A percentile compares a stretch with the other conserved stretches of the same genome.
These are phyloP conservation scores for Beta lomatogona DNA, from an alignment of 179 eudicot genomes.

Conservation along the genomic window DNA sequence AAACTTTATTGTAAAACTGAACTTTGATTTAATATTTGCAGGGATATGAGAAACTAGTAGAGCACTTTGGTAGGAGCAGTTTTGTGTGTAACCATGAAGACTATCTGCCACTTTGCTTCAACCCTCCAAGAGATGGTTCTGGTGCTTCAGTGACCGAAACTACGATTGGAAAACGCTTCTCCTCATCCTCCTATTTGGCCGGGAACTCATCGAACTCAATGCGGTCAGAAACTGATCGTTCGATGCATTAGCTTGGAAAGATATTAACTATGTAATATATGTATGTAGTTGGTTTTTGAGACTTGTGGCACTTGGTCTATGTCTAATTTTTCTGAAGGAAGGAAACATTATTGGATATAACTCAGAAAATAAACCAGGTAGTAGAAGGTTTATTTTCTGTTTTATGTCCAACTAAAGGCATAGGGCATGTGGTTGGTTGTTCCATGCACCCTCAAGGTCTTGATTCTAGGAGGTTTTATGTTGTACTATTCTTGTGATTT, in stretches of 20 bases:
- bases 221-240: not conserved
- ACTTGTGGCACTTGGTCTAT: slow-evolving; percentile 5
- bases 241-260: not conserved
- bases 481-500: not conserved
- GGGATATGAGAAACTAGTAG: slow-evolving; percentile 24
- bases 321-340: not conserved
- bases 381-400: slow-evolving; percentile 16
- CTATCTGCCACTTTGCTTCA: slow-evolving; percentile 27
- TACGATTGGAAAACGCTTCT: slow-evolving; percentile 17
- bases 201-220: too few relatives aligned
- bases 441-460: not conserved
- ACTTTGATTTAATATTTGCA: not conserved
- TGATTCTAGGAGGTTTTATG: not conserved
- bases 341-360: slow-evolving; percentile 3
- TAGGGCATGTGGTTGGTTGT: not conserved
- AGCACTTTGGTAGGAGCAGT: slow-evolving; percentile 23
- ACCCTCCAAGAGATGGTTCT: slow-evolving; percentile 32
- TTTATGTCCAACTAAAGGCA: not conserved
- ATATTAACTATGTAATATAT: not conserved
- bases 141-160: slow-evolving; percentile 13
- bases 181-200: not conserved
- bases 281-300: not conserved
- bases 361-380: slow-evolving; percentile 11
- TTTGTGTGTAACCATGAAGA: slow-evolving; percentile 24
- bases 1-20: not conserved